Conservation (phyloP, 179 eudicot genomes). For the Actinidia polygama region DNA sequence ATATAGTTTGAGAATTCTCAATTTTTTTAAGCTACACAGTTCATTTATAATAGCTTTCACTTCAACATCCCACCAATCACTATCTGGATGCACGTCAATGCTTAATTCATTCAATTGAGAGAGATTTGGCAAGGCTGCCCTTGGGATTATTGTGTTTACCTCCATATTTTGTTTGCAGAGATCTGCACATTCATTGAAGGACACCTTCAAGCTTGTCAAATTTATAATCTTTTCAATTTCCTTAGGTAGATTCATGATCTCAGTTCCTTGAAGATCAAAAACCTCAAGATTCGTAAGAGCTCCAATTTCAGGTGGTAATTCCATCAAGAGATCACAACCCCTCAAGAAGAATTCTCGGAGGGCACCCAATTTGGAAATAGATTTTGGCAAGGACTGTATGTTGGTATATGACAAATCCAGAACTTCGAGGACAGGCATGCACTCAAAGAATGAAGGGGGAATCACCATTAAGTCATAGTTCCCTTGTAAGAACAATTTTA, state of each 20-base stretch:
- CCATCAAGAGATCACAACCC: constrained; percentile 17
- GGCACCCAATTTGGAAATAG: constrained; percentile 11
- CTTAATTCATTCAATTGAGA: background rate
- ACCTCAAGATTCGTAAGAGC: background rate
- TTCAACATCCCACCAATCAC: background rate
- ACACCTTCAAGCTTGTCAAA: constrained; percentile 11
- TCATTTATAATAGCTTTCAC: background rate
- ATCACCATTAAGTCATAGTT: background rate
- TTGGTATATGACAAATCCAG: constrained; percentile 22
- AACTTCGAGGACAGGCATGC: constrained; percentile 2
- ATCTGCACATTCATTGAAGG: background rate
- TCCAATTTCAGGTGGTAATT: constrained; percentile 1
- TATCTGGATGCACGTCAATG: constrained; percentile 9
- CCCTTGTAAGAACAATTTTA: background rate
- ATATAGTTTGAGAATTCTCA: background rate
- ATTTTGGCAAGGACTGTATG: constrained; percentile 17
- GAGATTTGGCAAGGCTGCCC: background rate
- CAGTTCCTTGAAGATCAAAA: constrained; percentile 28
- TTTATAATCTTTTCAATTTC: background rate
- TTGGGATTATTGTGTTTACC: background rate
- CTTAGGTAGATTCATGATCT: constrained; percentile 12
- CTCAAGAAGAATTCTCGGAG: constrained; percentile 13
- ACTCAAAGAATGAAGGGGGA: constrained; percentile 5
- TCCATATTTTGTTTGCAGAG: background rate
- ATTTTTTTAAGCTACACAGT: background rate